These are phyloP conservation scores for Penicillium sp. DNA, from an alignment of 2,329 filamentous ascomycete genomes.

Conservation along the genomic window DNA sequence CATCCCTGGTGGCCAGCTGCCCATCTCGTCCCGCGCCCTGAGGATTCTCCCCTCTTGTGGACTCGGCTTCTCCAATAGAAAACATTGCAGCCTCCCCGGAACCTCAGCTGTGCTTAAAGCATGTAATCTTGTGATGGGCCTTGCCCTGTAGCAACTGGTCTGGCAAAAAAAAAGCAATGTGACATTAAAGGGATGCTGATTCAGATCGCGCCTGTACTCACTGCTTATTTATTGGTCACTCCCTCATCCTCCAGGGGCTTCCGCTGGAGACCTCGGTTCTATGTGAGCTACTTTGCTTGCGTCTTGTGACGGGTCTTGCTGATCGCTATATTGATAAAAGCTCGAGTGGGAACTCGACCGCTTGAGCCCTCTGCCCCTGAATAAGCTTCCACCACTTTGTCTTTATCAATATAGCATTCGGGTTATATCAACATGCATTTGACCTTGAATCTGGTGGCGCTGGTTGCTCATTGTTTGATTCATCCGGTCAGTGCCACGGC, in stretches of 20 bases:
- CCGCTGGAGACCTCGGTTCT: background rate
- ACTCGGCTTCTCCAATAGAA: background rate
- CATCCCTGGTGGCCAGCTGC: background rate
- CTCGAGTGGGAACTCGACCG: background rate
- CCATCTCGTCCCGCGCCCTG: background rate
- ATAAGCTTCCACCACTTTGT: background rate
- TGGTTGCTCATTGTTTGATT: constrained; percentile 3
- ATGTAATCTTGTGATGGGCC: background rate
- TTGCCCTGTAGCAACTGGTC: background rate
- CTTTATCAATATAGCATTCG: background rate
- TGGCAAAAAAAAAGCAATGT: background rate
- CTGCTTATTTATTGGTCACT: background rate
- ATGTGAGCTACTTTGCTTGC: background rate
- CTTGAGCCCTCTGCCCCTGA: background rate
- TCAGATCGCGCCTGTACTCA: background rate
- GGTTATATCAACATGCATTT: background rate
- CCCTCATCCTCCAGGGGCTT: background rate
- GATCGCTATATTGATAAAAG: constrained; percentile 2
- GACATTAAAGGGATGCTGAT: background rate
- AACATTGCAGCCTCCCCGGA: background rate
- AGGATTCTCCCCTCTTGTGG: background rate
- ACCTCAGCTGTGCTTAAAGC: background rate
- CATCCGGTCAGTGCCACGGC: constrained; percentile 7
- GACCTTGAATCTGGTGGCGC: constrained; percentile 3
- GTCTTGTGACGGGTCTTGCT: constrained; percentile 7